Evolutionary conservation across 1,139 yeast species (phyloP).

Genomic region (Taiozyma sp.): DNA sequence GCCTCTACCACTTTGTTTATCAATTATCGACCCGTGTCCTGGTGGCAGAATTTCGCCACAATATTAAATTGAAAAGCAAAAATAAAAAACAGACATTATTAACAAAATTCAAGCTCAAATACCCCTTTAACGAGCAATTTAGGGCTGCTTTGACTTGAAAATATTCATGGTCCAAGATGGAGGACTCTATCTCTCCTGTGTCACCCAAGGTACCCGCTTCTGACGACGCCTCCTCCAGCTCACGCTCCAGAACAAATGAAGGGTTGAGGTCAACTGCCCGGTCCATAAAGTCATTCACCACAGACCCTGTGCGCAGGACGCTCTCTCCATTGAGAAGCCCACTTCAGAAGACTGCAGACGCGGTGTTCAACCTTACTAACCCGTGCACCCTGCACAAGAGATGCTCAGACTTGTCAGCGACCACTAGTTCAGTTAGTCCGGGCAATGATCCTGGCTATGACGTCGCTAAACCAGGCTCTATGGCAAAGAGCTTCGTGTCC

Average conservation of each 20-base stretch:
- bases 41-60: neutral
- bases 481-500: slow-evolving; percentile 45
- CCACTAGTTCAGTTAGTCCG: neutral
- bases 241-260: neutral
- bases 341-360: neutral
- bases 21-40: neutral
- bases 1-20: neutral
- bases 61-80: neutral
- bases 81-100: neutral
- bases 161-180: neutral
- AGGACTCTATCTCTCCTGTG: neutral
- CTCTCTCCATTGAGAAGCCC: slow-evolving; percentile 5
- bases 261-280: slow-evolving; percentile 2
- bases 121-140: neutral
- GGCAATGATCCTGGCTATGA: slow-evolving; percentile 16
- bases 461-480: slow-evolving; percentile 32
- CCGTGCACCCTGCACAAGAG: slow-evolving; percentile 35
- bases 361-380: slow-evolving; percentile 26
- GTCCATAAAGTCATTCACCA: slow-evolving; percentile 5
- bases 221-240: neutral
- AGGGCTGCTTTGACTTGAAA: neutral
- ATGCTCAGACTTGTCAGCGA: neutral
- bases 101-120: neutral
- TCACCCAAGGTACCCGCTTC: neutral
- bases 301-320: slow-evolving; percentile 3